Base-by-base conservation (phyloP, 2,329 filamentous ascomycete species). In the Colletotrichum costaricense region DNA sequence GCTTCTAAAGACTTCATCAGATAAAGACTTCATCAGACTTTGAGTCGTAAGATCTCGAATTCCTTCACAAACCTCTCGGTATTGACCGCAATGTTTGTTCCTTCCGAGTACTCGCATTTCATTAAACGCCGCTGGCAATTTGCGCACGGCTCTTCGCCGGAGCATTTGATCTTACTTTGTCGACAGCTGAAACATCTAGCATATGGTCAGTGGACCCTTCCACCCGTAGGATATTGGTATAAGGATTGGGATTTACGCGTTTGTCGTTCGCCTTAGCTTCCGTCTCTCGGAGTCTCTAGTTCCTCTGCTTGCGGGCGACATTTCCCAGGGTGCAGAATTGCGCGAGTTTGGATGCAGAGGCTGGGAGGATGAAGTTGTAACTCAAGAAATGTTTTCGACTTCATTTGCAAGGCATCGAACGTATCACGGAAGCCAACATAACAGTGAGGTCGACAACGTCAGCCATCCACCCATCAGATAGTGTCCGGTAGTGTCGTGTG, bases 201-300 rank as follows among this genome's bases (percentile, higher is more conserved):
- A 49, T 22, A 22, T 2, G 19, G 19, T 49, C 42, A 49, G 42
- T 8, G 19, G 19, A 9, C 9, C 7, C 42, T 19, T 22, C 7
- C 1, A n/a, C 1, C 1, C 0, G 7, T 16, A 7, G 42, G 0
- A 49, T 49, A 4, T 11, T 2, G 19, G 42, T 22, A 7, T 4
- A 49, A 22, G 42, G 16, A 22, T n/a, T 9, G 16, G 7, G 8
- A n/a, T 19, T 22, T 22, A 49, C 42, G 42, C 19, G 19, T 49
- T 49, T 22, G 19, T 49, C 19, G 42, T n/a, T 9, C 42, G 19
- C 19, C 42, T 22, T 8, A 49, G 19, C 19, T 49, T 49, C 19
- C 42, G n/a, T n/a, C 42, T 49, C 4, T 49, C 42, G 8, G 42
- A 49, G 3, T 22, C 42, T 22, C 42, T 4, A 49, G 19, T 49